Percentiles rank a stretch among this genome's conserved stretches.
Conservation (phyloP, 257 asterid genomes). For the Haberlea rhodopensis region DNA sequence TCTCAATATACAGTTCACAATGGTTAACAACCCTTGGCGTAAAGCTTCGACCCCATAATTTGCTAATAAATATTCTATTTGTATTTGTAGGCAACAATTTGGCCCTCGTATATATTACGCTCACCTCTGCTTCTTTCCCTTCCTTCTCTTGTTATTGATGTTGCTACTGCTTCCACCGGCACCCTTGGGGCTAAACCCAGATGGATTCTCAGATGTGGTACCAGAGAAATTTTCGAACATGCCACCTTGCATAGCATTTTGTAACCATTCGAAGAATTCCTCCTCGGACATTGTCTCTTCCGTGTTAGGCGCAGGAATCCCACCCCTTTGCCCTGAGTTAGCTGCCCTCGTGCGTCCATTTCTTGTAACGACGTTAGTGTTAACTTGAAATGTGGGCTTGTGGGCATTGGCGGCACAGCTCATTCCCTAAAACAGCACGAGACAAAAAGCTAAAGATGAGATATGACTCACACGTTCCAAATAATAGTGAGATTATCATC, state of each 20-base stretch:
- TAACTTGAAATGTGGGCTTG: slow-evolving; percentile 90
- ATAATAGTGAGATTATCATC: no score
- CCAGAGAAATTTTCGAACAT: slow-evolving; percentile 51
- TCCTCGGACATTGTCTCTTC: slow-evolving; percentile 85
- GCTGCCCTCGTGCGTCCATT: slow-evolving; percentile 48
- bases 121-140: slow-evolving; percentile 76
- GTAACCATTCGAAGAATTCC: slow-evolving; percentile 84
- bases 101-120: no score
- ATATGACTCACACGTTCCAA: background rate
- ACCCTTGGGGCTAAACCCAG: slow-evolving; percentile 44
- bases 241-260: slow-evolving; percentile 71
- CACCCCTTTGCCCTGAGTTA: slow-evolving; percentile 56
- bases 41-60: no score
- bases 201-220: slow-evolving; percentile 41
- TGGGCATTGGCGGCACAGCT: slow-evolving; percentile 79
- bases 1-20: no score
- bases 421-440: slow-evolving; percentile 61
- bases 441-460: slow-evolving; percentile 6
- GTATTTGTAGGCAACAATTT: no score
- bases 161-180: slow-evolving; percentile 31
- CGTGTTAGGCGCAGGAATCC: slow-evolving; percentile 50
- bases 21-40: no score
- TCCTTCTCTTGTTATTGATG: slow-evolving; percentile 63
- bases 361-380: slow-evolving; percentile 64
- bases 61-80: no score